These are phyloP conservation scores for Nitzschia sp. DNA, from an alignment of 108 stramenopile genomes.

Conservation along the genomic window DNA sequence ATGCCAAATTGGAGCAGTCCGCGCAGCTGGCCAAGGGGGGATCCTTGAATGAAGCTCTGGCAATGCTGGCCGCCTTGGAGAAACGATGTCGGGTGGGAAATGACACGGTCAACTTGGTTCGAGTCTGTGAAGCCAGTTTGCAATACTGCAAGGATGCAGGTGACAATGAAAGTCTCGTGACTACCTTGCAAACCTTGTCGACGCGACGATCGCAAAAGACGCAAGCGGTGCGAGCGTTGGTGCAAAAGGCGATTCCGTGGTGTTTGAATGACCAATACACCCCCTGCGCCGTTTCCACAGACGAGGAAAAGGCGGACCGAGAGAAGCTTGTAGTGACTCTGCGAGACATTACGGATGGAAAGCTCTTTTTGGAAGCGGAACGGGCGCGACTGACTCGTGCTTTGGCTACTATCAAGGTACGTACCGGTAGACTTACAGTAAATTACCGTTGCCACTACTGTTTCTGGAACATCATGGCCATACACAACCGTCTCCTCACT, in stretches of 20 bases:
- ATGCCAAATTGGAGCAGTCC: slow-evolving; percentile 78
- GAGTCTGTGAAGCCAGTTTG: slow-evolving; percentile 70
- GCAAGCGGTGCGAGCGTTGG: slow-evolving; percentile 65
- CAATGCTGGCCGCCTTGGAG: slow-evolving; percentile 75
- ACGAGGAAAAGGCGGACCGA: slow-evolving; percentile 29
- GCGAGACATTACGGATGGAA: slow-evolving; percentile 95
- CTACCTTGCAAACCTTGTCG: slow-evolving; percentile 64
- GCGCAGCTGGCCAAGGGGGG: slow-evolving; percentile 40
- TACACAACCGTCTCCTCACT: too few species aligned
- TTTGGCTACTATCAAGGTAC: slow-evolving; percentile 75
- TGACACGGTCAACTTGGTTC: slow-evolving; percentile 70
- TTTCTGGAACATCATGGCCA: too few species aligned
- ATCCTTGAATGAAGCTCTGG: slow-evolving; percentile 64
- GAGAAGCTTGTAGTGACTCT: slow-evolving; percentile 82
- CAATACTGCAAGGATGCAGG: slow-evolving; percentile 58
- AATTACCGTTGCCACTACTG: too few species aligned
- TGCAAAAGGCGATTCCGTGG: slow-evolving; percentile 70
- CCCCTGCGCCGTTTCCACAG: slow-evolving; percentile 30
- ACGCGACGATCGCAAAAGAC: slow-evolving; percentile 84
- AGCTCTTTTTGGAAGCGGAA: slow-evolving; percentile 97
- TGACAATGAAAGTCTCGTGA: slow-evolving; percentile 54
- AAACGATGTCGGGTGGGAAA: slow-evolving; percentile 87
- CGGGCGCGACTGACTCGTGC: slow-evolving; percentile 88
- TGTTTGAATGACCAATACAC: slow-evolving; percentile 51
- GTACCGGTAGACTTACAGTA: too few species aligned